These are phyloP conservation scores for Canavalia gladiata DNA, from an alignment of 306 rosid genomes.

Conservation along the genomic window DNA sequence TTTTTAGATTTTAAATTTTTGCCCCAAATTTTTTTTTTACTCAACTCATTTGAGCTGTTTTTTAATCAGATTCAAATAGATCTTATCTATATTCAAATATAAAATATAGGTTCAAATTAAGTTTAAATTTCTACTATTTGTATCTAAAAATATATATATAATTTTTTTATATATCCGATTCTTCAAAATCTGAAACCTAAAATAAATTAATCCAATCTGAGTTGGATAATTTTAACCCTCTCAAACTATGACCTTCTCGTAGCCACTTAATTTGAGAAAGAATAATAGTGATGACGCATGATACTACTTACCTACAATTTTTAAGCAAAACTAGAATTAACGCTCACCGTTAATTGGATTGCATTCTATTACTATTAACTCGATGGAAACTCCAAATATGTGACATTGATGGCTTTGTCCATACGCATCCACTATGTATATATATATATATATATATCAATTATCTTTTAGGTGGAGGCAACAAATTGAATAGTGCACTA, in stretches of 20 bases:
- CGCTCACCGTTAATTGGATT: not conserved
- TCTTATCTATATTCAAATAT: no score
- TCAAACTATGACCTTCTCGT: not conserved
- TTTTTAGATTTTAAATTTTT: no score
- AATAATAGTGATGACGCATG: slow-evolving; percentile 9
- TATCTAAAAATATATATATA: no score
- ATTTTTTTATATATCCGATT: no score
- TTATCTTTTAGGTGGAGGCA: slow-evolving; percentile 43
- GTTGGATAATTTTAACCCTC: not conserved
- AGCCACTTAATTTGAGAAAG: not conserved
- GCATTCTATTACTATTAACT: slow-evolving; percentile 13
- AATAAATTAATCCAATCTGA: no score
- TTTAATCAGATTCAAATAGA: no score
- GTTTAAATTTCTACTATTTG: no score
- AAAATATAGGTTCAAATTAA: no score
- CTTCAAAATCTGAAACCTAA: no score
- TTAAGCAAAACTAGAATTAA: not conserved
- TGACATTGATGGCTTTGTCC: slow-evolving; percentile 49
- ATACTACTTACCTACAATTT: slow-evolving; percentile 1
- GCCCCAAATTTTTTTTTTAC: no score
- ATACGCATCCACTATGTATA: slow-evolving; percentile 31
- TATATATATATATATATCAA: not conserved
- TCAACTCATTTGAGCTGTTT: no score
- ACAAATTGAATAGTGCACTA: slow-evolving; percentile 27
- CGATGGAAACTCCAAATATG: not conserved